Conservation (phyloP, 2,329 filamentous ascomycete species). For the Epichloe elymi region DNA sequence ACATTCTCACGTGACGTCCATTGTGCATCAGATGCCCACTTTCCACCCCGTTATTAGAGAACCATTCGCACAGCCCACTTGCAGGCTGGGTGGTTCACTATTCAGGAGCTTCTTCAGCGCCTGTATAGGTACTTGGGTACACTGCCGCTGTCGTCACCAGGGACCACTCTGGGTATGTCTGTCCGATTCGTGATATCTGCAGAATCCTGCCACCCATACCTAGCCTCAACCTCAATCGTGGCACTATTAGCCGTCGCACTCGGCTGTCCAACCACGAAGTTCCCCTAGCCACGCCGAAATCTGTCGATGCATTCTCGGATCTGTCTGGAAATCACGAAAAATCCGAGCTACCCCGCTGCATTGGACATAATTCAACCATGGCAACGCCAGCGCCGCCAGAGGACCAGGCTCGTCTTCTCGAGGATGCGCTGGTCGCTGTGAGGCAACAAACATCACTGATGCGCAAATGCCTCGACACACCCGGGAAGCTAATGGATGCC, state of each 20-base stretch:
- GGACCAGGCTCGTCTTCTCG: conserved; percentile 82
- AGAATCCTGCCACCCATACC: neutral
- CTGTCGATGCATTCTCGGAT: conserved; percentile 15
- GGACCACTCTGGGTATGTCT: neutral
- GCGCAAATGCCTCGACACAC: conserved; percentile 94
- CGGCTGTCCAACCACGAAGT: neutral
- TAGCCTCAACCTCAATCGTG: neutral
- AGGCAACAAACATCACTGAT: conserved; percentile 94
- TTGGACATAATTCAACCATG: conserved; percentile 19
- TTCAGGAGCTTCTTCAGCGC: neutral
- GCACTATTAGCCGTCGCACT: neutral
- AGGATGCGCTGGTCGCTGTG: conserved; percentile 92
- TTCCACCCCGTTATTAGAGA: too few species aligned
- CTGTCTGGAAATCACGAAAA: conserved; percentile 8
- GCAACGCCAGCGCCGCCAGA: conserved; percentile 52
- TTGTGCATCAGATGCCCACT: too few species aligned
- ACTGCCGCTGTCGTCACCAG: conserved; percentile 1
- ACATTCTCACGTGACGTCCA: too few species aligned
- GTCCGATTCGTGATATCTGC: neutral
- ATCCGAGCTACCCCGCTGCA: conserved; percentile 20
- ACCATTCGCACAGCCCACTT: too few species aligned
- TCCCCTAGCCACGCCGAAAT: neutral
- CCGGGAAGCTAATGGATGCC: conserved; percentile 98
- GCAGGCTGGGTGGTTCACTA: too few species aligned
- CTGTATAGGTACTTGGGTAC: neutral